Evolutionary conservation across 768 basidiomycete species (phyloP).

Genomic region (Thelephora aurantiotincta): DNA sequence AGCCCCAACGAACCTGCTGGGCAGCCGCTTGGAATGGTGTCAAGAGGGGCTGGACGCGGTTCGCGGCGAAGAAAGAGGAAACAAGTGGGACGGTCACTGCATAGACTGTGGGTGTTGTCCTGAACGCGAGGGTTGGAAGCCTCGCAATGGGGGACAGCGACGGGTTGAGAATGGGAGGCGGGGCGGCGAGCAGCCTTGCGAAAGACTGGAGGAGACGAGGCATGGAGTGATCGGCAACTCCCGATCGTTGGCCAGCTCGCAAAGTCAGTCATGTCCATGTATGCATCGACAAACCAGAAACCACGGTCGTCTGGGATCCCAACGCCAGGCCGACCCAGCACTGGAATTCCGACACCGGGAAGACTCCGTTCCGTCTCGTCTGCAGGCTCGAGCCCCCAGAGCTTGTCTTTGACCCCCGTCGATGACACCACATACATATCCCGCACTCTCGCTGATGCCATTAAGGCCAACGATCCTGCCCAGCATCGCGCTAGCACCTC

Average conservation of each 20-base stretch:
- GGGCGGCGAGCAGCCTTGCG: background rate
- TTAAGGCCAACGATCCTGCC: conserved; percentile 70
- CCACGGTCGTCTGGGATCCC: conserved; percentile 28
- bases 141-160: background rate
- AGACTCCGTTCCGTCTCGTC: conserved; percentile 54
- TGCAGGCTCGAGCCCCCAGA: conserved; percentile 17
- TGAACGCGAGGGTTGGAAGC: background rate
- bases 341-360: conserved; percentile 55
- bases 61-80: background rate
- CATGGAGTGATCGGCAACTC: background rate
- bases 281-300: conserved; percentile 25
- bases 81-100: conserved; percentile 1
- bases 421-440: conserved; percentile 44
- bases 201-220: background rate
- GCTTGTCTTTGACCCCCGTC: conserved; percentile 14
- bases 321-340: conserved; percentile 27
- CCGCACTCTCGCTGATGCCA: conserved; percentile 66
- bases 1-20: conserved; percentile 45
- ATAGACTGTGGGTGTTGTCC: background rate
- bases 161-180: background rate
- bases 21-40: conserved; percentile 27
- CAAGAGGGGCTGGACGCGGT: conserved; percentile 3
- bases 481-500: conserved; percentile 38
- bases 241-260: background rate
- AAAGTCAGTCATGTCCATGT: background rate